Evolutionary conservation across 179 eudicot genomes (phyloP), one percentile per base, ranked within the genome.

Genomic region (Spinacia oleracea): DNA sequence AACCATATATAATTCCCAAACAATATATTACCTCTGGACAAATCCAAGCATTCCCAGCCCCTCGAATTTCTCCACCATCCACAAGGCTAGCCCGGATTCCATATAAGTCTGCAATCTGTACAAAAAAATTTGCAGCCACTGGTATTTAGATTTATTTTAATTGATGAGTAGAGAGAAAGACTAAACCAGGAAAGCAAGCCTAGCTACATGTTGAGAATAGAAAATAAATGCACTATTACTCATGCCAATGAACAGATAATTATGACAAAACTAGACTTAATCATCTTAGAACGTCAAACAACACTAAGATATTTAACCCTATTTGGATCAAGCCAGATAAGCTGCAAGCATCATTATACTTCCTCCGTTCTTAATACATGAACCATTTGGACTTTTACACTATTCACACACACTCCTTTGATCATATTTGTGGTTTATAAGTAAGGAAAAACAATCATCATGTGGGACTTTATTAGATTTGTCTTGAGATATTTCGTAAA

Each of bases 21-120:
- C 68, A 78, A 35, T 43, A 59, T 34, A 50, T 78, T 86, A 95
- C 98, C 98, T 93, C 98, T 14, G 96, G 97, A 81, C 98, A 95
- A 78, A 95, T 88, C 98, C 98, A 95, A 59, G 97, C 98, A 83
- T 95, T 95, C 78, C 98, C 98, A 46, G 98, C 98, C 78, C 98
- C 98, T 67, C 98, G 98, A 86, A 95, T 93, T 86, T 95, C 98
- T 80, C 98, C 98, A 67, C 98, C 98, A 85, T 95, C 98, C 83
- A 95, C 88, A 77, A 95, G 94, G 82, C 89, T 89, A 35, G 98
- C 98, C 84, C 98, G 85, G 77, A 95, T 93, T 83, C 98, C 98
- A 83, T 95, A 95, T 86, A 95, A 87, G 82, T 95, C 98, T 73
- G 98, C 98, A 83, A 95, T 92, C 98, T 95, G 90, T 53, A 63